Conservation (phyloP, 2,329 filamentous ascomycete species). For the Claviceps quebecensis region DNA sequence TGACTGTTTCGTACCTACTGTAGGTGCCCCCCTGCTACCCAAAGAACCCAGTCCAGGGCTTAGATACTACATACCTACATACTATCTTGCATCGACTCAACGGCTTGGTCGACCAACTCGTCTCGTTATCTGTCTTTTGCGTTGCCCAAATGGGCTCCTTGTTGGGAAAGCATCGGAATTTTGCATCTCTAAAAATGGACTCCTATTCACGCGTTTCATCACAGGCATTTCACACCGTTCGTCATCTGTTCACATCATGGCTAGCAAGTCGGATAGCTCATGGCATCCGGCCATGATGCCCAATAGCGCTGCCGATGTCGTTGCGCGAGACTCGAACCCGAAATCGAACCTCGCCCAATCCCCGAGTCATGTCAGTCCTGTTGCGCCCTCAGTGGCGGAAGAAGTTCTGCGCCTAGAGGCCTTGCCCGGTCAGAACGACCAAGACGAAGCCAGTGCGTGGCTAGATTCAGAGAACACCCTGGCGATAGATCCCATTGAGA, state of each 20-base stretch:
- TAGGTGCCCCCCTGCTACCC: not conserved
- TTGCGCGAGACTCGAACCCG: not conserved
- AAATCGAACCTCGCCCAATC: not conserved
- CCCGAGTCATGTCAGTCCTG: not conserved
- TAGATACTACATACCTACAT: not conserved
- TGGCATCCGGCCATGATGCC: slow-evolving; percentile 30
- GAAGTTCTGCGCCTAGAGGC: not conserved
- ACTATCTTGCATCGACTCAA: not conserved
- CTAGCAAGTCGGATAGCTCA: slow-evolving; percentile 21
- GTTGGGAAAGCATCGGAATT: not conserved
- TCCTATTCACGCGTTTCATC: not conserved
- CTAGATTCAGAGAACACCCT: slow-evolving; percentile 10
- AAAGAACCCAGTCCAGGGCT: not conserved
- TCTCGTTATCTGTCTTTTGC: slow-evolving; percentile 2
- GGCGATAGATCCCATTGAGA: not conserved
- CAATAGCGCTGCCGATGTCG: slow-evolving; percentile 10
- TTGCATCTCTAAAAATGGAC: not conserved
- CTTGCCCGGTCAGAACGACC: slow-evolving; percentile 1
- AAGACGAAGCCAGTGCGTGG: slow-evolving; percentile 11
- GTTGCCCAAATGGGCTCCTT: slow-evolving; percentile 3
- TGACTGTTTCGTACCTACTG: slow-evolving; percentile 2
- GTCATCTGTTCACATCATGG: slow-evolving; percentile 18
- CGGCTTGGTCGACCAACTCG: not conserved
- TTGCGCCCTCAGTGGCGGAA: not conserved
- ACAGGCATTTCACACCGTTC: slow-evolving; percentile 3